These are phyloP conservation scores for Aureobasidium sp. DNA, from an alignment of 2,329 filamentous ascomycete species.

Conservation along the genomic window DNA sequence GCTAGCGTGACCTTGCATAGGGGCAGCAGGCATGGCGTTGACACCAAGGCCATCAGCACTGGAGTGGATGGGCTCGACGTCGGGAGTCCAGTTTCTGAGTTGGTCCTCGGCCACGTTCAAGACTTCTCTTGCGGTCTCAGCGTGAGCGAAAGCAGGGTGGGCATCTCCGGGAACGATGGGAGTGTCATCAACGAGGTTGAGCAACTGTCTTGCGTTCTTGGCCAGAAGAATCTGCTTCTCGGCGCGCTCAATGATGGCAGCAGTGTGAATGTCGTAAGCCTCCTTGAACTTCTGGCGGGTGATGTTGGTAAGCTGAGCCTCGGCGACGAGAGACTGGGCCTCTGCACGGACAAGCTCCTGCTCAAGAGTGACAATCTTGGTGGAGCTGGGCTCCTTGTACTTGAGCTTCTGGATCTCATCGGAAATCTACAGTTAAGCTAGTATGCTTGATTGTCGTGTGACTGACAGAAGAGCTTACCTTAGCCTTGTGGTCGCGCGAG, in stretches of 20 bases:
- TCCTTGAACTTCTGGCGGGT: constrained; percentile 95
- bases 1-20: background rate
- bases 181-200: constrained; percentile 80
- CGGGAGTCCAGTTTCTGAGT: constrained; percentile 63
- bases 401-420: constrained; percentile 92
- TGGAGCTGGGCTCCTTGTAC: constrained; percentile 80
- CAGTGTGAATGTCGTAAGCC: constrained; percentile 80
- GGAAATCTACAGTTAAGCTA: constrained; percentile 45
- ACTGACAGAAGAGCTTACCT: constrained; percentile 34
- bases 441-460: background rate
- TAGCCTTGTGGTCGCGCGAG: constrained; percentile 74
- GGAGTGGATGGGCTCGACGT: constrained; percentile 45
- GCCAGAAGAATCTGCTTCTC: constrained; percentile 96
- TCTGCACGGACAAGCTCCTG: constrained; percentile 95
- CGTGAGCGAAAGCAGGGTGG: constrained; percentile 58
- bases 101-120: constrained; percentile 90
- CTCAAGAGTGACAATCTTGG: constrained; percentile 75
- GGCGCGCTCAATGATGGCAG: constrained; percentile 85
- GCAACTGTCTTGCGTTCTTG: constrained; percentile 75
- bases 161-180: constrained; percentile 81
- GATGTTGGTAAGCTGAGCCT: constrained; percentile 92
- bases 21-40: constrained; percentile 29
- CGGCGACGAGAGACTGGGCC: constrained; percentile 90
- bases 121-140: constrained; percentile 66
- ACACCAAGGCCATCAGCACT: constrained; percentile 40